Conservation (phyloP, 2,329 filamentous ascomycete genomes). For the Neofusicoccum sp. region DNA sequence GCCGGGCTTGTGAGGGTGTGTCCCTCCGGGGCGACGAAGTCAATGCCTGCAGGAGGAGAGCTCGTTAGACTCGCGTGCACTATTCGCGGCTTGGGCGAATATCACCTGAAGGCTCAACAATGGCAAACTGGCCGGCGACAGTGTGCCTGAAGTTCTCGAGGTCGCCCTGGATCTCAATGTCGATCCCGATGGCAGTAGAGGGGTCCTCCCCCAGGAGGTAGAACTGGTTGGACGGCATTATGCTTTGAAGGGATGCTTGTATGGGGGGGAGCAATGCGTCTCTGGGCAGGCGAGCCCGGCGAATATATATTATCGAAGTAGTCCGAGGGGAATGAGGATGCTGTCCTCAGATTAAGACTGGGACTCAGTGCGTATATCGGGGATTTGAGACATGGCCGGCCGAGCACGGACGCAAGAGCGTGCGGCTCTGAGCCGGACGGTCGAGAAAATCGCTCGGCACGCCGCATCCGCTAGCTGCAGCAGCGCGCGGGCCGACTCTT, state of each 20-base stretch:
- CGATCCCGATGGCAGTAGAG: constrained; percentile 27
- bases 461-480: not conserved
- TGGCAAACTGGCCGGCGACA: constrained; percentile 34
- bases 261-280: no score
- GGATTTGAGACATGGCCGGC: not conserved
- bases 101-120: constrained; percentile 33
- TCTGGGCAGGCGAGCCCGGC: not conserved
- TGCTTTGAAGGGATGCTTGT: not conserved
- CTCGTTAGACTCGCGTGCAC: not conserved
- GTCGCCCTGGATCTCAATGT: constrained; percentile 28
- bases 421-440: not conserved
- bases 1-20: constrained; percentile 21
- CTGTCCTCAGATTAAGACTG: not conserved
- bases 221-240: constrained; percentile 27
- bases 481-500: not conserved
- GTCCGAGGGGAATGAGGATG: not conserved
- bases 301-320: not conserved
- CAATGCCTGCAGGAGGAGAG: constrained; percentile 24
- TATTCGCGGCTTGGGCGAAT: not conserved
- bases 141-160: constrained; percentile 31
- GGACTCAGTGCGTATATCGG: constrained; percentile 6
- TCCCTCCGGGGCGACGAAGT: constrained; percentile 20
- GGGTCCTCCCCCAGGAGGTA: constrained; percentile 33
- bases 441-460: not conserved
- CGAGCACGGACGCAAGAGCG: not conserved